These are phyloP conservation scores for Taiozyma sp. DNA, from an alignment of 1,139 yeast genomes.

Conservation along the genomic window DNA sequence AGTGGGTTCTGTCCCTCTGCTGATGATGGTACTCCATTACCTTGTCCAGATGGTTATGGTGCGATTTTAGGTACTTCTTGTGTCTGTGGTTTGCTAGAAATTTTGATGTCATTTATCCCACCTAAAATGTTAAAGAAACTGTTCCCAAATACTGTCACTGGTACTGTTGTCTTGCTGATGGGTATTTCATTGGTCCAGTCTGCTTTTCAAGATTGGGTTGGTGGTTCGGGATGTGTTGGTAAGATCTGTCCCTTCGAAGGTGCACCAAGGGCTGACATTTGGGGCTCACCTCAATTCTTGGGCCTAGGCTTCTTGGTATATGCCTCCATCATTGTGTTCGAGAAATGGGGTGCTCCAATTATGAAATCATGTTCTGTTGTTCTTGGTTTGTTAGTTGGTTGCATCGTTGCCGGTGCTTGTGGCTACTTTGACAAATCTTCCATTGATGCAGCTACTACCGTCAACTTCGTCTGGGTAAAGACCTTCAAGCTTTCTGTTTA, in stretches of 20 bases:
- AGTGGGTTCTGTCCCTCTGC: conserved; percentile 58
- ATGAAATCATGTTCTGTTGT: conserved; percentile 92
- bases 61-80: conserved; percentile 70
- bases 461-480: conserved; percentile 80
- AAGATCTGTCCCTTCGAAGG: conserved; percentile 37
- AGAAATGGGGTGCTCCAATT: conserved; percentile 86
- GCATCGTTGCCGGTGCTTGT: conserved; percentile 90
- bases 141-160: conserved; percentile 88
- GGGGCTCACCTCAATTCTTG: conserved; percentile 84
- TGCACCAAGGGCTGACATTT: conserved; percentile 51
- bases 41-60: conserved; percentile 91
- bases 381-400: conserved; percentile 76
- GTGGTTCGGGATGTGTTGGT: conserved; percentile 70
- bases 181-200: conserved; percentile 63
- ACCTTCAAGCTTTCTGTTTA: conserved; percentile 71
- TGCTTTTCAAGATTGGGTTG: conserved; percentile 85
- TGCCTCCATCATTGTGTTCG: conserved; percentile 65
- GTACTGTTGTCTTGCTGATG: conserved; percentile 83
- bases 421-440: conserved; percentile 62
- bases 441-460: conserved; percentile 70
- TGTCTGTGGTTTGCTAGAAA: conserved; percentile 68
- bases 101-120: conserved; percentile 69
- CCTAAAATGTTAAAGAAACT: conserved; percentile 60
- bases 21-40: conserved; percentile 52
- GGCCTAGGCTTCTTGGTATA: conserved; percentile 85